Evolutionary conservation across 148 eudicot genomes (phyloP).

Genomic region (Cornus controversa): DNA sequence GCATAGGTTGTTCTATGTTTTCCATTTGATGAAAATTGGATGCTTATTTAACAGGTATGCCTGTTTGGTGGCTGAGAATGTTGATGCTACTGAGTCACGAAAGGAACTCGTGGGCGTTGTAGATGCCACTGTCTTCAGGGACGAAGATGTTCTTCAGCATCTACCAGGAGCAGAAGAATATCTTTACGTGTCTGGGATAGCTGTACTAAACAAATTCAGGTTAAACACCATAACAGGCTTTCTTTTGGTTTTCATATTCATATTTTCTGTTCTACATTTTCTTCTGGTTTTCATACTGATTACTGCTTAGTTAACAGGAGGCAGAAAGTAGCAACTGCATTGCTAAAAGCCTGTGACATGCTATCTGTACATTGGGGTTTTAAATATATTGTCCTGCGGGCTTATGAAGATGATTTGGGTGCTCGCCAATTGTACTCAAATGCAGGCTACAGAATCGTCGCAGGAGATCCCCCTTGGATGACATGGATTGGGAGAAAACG

Average conservation of each 20-base stretch:
- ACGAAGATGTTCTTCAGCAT: slow-evolving; percentile 60
- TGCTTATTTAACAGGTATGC: slow-evolving; percentile 95
- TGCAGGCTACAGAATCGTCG: slow-evolving; percentile 71
- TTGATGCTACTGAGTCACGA: slow-evolving; percentile 4
- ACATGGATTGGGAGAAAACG: slow-evolving; percentile 75
- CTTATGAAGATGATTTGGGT: slow-evolving; percentile 84
- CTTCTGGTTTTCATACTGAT: background rate
- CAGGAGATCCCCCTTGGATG: slow-evolving; percentile 73
- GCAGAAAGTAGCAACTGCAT: slow-evolving; percentile 78
- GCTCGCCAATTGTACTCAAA: slow-evolving; percentile 72
- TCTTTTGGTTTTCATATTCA: background rate
- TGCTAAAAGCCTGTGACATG: slow-evolving; percentile 82
- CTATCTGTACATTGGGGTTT: slow-evolving; percentile 59
- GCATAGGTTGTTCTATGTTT: too few relatives aligned
- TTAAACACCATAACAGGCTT: slow-evolving; percentile 8
- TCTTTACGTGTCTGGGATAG: slow-evolving; percentile 91
- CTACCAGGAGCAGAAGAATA: slow-evolving; percentile 67
- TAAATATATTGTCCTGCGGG: slow-evolving; percentile 66
- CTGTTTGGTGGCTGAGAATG: slow-evolving; percentile 77
- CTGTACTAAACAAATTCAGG: slow-evolving; percentile 72
- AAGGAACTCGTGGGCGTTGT: slow-evolving; percentile 76
- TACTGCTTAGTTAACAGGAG: slow-evolving; percentile 45
- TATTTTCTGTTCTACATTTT: background rate
- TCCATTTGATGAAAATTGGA: too few relatives aligned
- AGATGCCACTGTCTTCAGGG: slow-evolving; percentile 73